Base-by-base conservation (phyloP, 73 alveolate species). In the Diophrys appendiculata region DNA sequence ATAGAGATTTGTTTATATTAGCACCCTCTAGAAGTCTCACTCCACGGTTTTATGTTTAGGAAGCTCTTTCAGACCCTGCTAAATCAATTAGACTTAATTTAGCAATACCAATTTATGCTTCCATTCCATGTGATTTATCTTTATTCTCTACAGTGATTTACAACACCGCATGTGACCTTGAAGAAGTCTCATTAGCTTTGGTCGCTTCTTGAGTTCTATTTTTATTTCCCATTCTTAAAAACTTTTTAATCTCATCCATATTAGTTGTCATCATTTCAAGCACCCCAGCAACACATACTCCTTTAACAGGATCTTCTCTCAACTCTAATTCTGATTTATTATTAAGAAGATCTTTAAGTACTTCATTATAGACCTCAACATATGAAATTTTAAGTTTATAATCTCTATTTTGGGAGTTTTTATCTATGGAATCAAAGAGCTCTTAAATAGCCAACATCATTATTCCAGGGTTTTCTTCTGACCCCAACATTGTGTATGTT, bases 401-500 rank as follows among this genome's bases (percentile, higher is more conserved):
- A 60, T 94, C 96, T 52, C 89, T 77, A 56, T 94, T 87, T 5
- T 80, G 84, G 77, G 89, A 84, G 1, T 84, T 70, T 33, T 90
- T 80, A 31, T 88, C 91, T 29, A 94, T 94, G 71, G 80, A 80
- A 65, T 89, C 65, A 87, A 92, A 92, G 26, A 94, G 74, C 75
- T 94, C 97, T 32, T 86, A 77, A 65, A 94, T 87, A 35, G 97
- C 83, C 52, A 87, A 81, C 29, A 94, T 87, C 98, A 94, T 94
- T 0, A 94, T 86, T 25, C 98, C 98, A 31, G 94, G 96, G 27
- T 83, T 80, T 54, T 92, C 97, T 53, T 88, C 97, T 33, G 80
- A 84, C 11, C 98, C 98, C 53, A 94, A 71, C 98, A 94, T 94
- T 92, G 99, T 97, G 83, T 97, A 95, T 26, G 99, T 97, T 88